These are phyloP conservation scores for Linnemannia hyalina DNA, from an alignment of 192 early-diverging fungal genomes.

Conservation along the genomic window DNA sequence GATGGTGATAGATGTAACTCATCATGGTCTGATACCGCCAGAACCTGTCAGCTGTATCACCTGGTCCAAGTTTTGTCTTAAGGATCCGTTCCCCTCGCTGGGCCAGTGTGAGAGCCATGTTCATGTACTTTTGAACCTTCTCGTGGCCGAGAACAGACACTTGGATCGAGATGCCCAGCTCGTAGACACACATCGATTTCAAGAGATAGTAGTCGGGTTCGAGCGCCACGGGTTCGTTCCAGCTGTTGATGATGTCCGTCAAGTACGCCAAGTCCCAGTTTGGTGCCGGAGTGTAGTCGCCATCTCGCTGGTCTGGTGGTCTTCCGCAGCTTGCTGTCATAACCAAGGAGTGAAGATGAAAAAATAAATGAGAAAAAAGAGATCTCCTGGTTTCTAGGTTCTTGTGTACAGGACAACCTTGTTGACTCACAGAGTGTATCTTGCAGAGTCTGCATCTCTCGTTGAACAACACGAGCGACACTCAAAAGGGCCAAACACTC, in stretches of 20 bases:
- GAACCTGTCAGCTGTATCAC: constrained; percentile 5
- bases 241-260: neutral
- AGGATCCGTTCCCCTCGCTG: neutral
- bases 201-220: constrained; percentile 34
- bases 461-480: constrained; percentile 17
- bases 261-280: constrained; percentile 36
- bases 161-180: constrained; percentile 15
- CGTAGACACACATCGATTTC: constrained; percentile 18
- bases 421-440: constrained; percentile 11
- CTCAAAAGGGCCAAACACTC: constrained; percentile 6
- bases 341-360: neutral
- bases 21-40: constrained; percentile 37
- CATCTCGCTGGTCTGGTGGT: constrained; percentile 36
- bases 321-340: constrained; percentile 15
- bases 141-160: constrained; percentile 16
- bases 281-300: constrained; percentile 8
- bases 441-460: constrained; percentile 22
- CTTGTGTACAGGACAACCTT: neutral
- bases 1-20: constrained; percentile 18
- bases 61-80: neutral
- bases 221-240: constrained; percentile 26
- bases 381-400: too few relatives aligned
- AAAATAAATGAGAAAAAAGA: neutral
- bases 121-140: constrained; percentile 12
- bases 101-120: constrained; percentile 22